Percentiles rank a stretch among this genome's conserved stretches.
Conservation (phyloP, 768 basidiomycete genomes). For the Tephrocybe sp. region DNA sequence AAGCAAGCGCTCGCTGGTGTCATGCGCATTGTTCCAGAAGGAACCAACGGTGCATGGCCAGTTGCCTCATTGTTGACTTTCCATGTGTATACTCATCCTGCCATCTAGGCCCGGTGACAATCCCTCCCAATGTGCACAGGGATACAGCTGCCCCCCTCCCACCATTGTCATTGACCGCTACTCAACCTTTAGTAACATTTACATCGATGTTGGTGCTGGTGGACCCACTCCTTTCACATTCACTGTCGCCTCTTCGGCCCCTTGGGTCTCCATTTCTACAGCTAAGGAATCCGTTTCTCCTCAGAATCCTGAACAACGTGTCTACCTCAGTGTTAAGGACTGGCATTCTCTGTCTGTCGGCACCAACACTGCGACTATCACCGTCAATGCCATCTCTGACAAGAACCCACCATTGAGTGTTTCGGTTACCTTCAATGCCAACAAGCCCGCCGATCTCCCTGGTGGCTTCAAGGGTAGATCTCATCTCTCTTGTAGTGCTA, state of each 20-base stretch:
- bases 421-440: slow-evolving; percentile 32
- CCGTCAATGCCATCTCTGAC: slow-evolving; percentile 43
- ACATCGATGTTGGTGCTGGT: slow-evolving; percentile 62
- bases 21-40: slow-evolving; percentile 64
- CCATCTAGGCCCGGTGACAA: slow-evolving; percentile 66
- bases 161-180: slow-evolving; percentile 57
- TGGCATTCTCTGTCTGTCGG: slow-evolving; percentile 33
- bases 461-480: slow-evolving; percentile 30
- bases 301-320: slow-evolving; percentile 48
- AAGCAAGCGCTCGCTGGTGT: slow-evolving; percentile 59
- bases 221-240: slow-evolving; percentile 60
- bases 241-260: slow-evolving; percentile 45
- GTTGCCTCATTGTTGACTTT: not conserved
- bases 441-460: slow-evolving; percentile 46
- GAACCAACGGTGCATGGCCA: slow-evolving; percentile 59
- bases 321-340: slow-evolving; percentile 54
- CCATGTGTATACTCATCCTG: not conserved
- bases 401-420: slow-evolving; percentile 37
- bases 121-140: slow-evolving; percentile 49
- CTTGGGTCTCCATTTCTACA: slow-evolving; percentile 41
- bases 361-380: slow-evolving; percentile 32
- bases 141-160: slow-evolving; percentile 52
- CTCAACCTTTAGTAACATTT: slow-evolving; percentile 50
- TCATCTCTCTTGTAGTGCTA: no score
- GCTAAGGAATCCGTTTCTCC: slow-evolving; percentile 29